Evolutionary conservation across 2,329 filamentous ascomycete genomes (phyloP), one percentile per base, ranked within the genome.

Genomic region (Trichoderma sp.): DNA sequence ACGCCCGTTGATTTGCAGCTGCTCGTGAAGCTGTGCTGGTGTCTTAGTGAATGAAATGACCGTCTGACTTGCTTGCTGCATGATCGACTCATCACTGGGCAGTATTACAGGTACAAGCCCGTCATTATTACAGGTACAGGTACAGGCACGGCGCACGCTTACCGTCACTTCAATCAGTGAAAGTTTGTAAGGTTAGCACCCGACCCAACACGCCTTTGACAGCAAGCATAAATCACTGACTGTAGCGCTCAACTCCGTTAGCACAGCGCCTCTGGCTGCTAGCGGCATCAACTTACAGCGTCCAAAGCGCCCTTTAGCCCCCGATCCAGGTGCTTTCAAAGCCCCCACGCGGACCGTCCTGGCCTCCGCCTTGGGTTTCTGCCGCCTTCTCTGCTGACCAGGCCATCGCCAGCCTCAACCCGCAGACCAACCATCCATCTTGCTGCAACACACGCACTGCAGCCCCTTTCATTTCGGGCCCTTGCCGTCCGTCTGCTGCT

Each of bases 361-460:
- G 45, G 68, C 60, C 74, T 75, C 63, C 69, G 75, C 75, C 60
- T 67, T 60, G 56, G 69, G 65, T 53, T 75, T 53, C 73, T 59
- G 73, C 59, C 66, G 73, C 41, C 75, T 74, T 63, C 75, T 59
- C 71, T 68, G 67, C 66, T 75, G 74, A 72, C 74, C 74, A 65
- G 29, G 33, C 64, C 72, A 75, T 66, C 64, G 56, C 64, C 72
- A 69, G 38, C 72, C 50, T 69, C 75, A 75, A 71, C 62, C 29
- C 59, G 29, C 41, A 72, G 60, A 29, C 45, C 62, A 60, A 50
- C 53, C 35, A 38, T 38, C 35, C 35, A 68, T 50, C 27, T 27
- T n/a, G 67, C 38, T 53, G 35, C 69, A 33, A 63, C 33, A 59
- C 74, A 56, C 69, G 56, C 67, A 71, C 45, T 68, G 72, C 72